phyloP scores from a whole-genome alignment of 192 early-diverging fungal species.

The Podochytrium sp. region DNA sequence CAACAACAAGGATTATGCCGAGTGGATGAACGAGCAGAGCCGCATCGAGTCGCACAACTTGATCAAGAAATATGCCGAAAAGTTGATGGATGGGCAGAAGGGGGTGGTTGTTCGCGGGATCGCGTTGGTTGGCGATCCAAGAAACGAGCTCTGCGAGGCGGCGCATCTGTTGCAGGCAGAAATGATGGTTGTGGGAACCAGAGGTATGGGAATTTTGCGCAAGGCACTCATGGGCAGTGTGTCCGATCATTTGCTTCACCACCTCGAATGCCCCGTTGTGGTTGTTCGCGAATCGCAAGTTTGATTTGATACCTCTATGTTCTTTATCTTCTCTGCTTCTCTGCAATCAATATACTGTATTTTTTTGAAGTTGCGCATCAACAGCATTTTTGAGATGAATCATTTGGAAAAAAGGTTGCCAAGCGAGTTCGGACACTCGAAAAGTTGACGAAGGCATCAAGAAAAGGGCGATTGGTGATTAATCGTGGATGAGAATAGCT shows the following conservation, averaged over 20 bases:
- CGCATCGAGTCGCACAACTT: not conserved
- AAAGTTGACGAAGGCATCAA: too few species aligned
- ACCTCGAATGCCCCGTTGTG: not conserved
- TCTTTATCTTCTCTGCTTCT: too few species aligned
- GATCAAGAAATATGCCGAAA: not conserved
- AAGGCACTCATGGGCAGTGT: not conserved
- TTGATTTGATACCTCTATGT: too few species aligned
- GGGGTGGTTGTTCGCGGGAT: not conserved
- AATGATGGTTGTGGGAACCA: not conserved
- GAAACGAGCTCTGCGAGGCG: not conserved
- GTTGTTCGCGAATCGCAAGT: not conserved
- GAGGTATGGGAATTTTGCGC: not conserved
- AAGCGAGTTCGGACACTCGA: too few species aligned
- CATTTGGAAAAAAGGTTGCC: too few species aligned
- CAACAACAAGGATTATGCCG: not conserved
- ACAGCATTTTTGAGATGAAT: too few species aligned
- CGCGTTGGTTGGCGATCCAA: not conserved
- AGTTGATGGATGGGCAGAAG: not conserved
- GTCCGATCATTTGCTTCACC: not conserved
- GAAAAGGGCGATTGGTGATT: too few species aligned
- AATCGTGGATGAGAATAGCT: too few species aligned
- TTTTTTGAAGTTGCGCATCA: too few species aligned
- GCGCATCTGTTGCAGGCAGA: not conserved
- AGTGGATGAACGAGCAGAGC: not conserved
- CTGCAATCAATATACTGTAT: too few species aligned